Evolutionary conservation across 306 rosid species (phyloP), one percentile per base, ranked within the genome.

Genomic region (Cucumis hystrix): DNA sequence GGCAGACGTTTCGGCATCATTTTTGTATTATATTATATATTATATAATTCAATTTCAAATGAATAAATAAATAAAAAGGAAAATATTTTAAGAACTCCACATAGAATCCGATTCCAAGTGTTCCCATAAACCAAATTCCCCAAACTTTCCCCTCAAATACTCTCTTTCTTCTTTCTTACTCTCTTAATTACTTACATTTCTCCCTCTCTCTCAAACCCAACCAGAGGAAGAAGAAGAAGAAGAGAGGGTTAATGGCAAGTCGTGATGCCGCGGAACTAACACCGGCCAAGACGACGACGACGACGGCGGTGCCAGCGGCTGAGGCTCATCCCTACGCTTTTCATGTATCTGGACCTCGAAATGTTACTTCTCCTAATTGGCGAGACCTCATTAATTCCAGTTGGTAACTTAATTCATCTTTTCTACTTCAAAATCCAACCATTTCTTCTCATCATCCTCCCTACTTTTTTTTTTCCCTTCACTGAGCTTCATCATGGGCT

Each of bases 301-400:
- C 55, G 64, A 28, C 2, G 37, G 37, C 37, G 37, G 60, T 30
- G 35, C 79, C 45, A 47, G 16, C 54, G 14, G 79, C 28, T 52
- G 82, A 84, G 41, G 83, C 87, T 78, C 97, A 95, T 72, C 98
- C 98, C 0, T 86, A 90, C 65, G 95, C 98, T 2, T 95, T 95
- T 78, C 96, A 92, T 79, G 96, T 92, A 28, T 95, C 97, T 77
- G 97, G 98, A 12, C 98, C 98, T 80, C 91, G 98, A 33, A 90
- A 92, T 30, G 80, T 92, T 25, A 49, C 85, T 54, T 16, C 91
- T 52, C 97, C 92, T n/a, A 92, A 86, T 82, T 95, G 97, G 97
- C 88, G 86, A 84, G 96, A 95, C 63, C 91, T 92, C 25, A 77
- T 95, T 71, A 83, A 20, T 77, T 95, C 98, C 1, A 92, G 93